Evolutionary conservation across 75 land plant species (phyloP), one percentile per base, ranked within the genome.

Genomic region (Adiantum capillusveneris): DNA sequence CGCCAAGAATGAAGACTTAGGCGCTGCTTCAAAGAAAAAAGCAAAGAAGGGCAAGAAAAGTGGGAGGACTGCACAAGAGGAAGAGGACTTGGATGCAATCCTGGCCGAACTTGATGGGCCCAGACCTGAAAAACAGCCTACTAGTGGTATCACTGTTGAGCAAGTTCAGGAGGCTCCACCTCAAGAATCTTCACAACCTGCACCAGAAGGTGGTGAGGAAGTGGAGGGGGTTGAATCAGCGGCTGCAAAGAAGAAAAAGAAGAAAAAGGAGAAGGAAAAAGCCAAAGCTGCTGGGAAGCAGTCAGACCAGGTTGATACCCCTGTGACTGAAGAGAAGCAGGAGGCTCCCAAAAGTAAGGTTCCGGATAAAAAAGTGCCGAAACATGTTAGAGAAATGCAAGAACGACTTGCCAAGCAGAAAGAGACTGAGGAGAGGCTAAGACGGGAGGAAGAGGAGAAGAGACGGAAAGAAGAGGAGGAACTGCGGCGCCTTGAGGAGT

Each of bases 191-290:
- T 63, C 65, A 45, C 21, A 57, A 50, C 78, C 29, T 43, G 81
- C 50, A 31, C 66, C 69, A 26, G 49, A 19, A 18, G 31, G 60
- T 57, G 86, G 75, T 44, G 84, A 52, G 17, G 82, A 63, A 29
- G 79, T 46, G 27, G 84, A 57, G 30, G 81, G 67, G 27, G 68
- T 52, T 53, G 75, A 41, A 59, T 82, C 88, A 21, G 88, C 89
- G 2, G 86, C 88, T 53, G 76, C 94, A 34, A 93, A 88, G 77
- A 88, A 88, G 71, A 90, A 86, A 75, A 83, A 86, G 72, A 92
- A 92, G 68, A 85, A 92, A 82, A 92, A 92, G 63, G 84, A 93
- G 57, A 85, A 85, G 72, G 88, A 87, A 60, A 83, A 86, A 58
- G 88, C 72, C 14, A 76, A 80, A 48, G 72, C 67, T 14, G 74